Base-by-base conservation (phyloP, 1,139 yeast species). In the Pichia sp. region DNA sequence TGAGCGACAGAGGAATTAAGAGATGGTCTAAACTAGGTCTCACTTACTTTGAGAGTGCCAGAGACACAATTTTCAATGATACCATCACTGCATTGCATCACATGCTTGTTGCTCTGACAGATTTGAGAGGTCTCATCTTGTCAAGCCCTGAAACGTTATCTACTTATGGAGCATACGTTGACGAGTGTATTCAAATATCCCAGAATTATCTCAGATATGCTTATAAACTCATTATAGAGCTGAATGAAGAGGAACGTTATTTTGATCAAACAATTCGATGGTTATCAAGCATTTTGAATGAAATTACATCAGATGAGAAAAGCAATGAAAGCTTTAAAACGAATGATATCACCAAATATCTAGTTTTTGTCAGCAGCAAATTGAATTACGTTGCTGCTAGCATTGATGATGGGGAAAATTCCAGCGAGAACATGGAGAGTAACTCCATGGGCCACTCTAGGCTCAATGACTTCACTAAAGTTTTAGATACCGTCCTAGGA, bases 1-100 rank as follows among this genome's bases (percentile, higher is more conserved):
- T 83, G 27, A 87, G 85, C 2, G 91, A 83, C 43, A 62, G 84
- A 42, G 87, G 86, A 11, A 56, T 74, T 29, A 77, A 74, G 45
- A 66, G 73, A 47, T 72, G 88, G 72, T 58, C 60, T 10, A 71
- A 69, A 38, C 42, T 69, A 17, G 80, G 82, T 0, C 62, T 64
- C 30, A 50, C 64, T 0, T 60, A 67, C 5, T 77, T 72, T 50
- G 84, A 77, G 26, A 53, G 55, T 29, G 55, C 67, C 1, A 58
- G 77, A 35, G 67, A 69, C 41, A 51, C 60, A 1, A 45, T 74
- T 2, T 73, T 72, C 45, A 67, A 71, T 32, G 68, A 69, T 38
- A 44, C 80, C 15, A 62, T 81, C 1, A 76, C 83, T 1, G 69
- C 72, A 0, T 50, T 72, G 31, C 93, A 84, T 44, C 66, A 82